These are phyloP conservation scores for Aspergillus floridensis DNA, from an alignment of 2,329 filamentous ascomycete genomes.

Conservation along the genomic window DNA sequence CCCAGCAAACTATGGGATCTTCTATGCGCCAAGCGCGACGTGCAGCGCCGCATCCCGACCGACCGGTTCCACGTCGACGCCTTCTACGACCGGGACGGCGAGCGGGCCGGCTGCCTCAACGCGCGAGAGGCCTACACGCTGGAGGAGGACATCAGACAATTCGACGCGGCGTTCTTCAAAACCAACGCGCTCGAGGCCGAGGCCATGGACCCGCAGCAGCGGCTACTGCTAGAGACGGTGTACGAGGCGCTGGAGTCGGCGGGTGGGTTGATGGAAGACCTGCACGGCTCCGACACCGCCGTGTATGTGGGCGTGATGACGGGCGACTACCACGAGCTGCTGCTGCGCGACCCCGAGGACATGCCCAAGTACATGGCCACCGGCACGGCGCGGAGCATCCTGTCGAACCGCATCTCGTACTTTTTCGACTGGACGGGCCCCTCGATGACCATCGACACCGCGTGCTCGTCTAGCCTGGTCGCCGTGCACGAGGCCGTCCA, in stretches of 20 bases:
- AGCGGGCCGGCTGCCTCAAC: constrained; percentile 5
- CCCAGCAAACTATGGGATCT: constrained; percentile 10
- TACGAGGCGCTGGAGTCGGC: constrained; percentile 11
- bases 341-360: neutral
- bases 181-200: constrained; percentile 5
- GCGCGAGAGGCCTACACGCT: constrained; percentile 4
- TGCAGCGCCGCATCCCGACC: neutral
- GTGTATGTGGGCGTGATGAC: constrained; percentile 7
- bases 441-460: constrained; percentile 42
- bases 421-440: constrained; percentile 28
- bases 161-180: constrained; percentile 15
- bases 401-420: constrained; percentile 35
- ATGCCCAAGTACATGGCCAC: constrained; percentile 9
- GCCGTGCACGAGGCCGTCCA: constrained; percentile 28
- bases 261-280: neutral
- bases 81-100: constrained; percentile 7
- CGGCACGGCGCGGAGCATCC: constrained; percentile 28
- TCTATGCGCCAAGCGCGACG: constrained; percentile 1
- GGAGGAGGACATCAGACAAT: constrained; percentile 2
- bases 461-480: constrained; percentile 40
- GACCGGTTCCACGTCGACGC: constrained; percentile 4
- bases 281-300: constrained; percentile 5
- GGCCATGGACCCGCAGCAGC: constrained; percentile 13
- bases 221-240: constrained; percentile 9
- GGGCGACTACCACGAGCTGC: constrained; percentile 6